Evolutionary conservation across 1,139 yeast genomes (phyloP).

Genomic region (Lodderomyces pseudojiufengensis): DNA sequence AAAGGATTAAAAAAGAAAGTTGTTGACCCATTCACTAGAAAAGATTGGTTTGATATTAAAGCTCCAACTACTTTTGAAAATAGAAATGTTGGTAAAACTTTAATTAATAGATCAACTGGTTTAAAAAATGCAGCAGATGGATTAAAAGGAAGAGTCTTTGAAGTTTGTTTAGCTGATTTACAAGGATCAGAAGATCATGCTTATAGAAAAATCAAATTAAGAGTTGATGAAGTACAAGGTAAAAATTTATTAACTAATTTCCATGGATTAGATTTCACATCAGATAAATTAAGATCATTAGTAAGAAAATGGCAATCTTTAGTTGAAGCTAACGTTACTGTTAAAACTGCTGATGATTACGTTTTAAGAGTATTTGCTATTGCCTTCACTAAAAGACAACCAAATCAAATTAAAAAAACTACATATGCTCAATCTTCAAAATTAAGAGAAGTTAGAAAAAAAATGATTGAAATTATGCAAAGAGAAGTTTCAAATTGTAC

Average conservation of each 20-base stretch:
- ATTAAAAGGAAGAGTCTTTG: conserved; percentile 50
- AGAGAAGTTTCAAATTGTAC: conserved; percentile 51
- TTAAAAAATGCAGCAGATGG: conserved; percentile 52
- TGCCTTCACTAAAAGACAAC: conserved; percentile 53
- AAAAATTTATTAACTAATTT: conserved; percentile 53
- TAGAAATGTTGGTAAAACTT: conserved; percentile 51
- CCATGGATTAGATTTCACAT: conserved; percentile 50
- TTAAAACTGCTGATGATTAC: conserved; percentile 50
- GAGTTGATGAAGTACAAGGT: conserved; percentile 55
- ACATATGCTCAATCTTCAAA: conserved; percentile 50
- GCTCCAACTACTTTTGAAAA: conserved; percentile 51
- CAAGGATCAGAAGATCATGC: conserved; percentile 54
- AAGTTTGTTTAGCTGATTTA: conserved; percentile 48
- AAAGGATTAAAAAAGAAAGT: conserved; percentile 52
- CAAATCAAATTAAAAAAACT: conserved; percentile 49
- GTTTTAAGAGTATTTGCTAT: conserved; percentile 49
- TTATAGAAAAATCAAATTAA: conserved; percentile 49
- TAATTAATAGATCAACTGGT: conserved; percentile 51
- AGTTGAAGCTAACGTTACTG: conserved; percentile 51
- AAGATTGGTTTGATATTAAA: conserved; percentile 52
- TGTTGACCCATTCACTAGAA: conserved; percentile 51
- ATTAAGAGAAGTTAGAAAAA: conserved; percentile 50
- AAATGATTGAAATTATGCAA: conserved; percentile 51
- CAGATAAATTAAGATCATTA: conserved; percentile 50
- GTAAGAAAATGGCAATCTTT: conserved; percentile 54